These are phyloP conservation scores for Ilex paraguariensis DNA, from an alignment of 305 asterid genomes.

Conservation along the genomic window DNA sequence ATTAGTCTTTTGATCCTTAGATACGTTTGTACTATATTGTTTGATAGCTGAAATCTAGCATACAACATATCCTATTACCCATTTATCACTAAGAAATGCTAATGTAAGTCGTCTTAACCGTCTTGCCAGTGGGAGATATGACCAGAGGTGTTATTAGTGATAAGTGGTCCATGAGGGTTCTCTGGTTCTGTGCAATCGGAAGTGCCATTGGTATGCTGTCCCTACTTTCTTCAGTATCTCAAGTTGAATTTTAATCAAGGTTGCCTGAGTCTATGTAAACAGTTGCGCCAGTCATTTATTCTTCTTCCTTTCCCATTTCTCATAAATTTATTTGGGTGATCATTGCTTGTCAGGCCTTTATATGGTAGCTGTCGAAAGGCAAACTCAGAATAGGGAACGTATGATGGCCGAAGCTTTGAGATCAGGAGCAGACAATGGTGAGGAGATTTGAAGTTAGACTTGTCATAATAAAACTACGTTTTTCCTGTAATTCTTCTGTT, in stretches of 20 bases:
- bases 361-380: conserved; percentile 77
- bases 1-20: no score
- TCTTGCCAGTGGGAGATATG: conserved; percentile 31
- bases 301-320: not conserved
- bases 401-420: conserved; percentile 55
- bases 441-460: conserved; percentile 15
- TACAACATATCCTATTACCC: no score
- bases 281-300: not conserved
- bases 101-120: conserved; percentile 4
- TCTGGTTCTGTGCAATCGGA: conserved; percentile 82
- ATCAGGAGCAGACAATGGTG: conserved; percentile 33
- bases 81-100: no score
- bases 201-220: conserved; percentile 61
- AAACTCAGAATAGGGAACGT: conserved; percentile 57
- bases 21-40: no score
- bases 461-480: no score
- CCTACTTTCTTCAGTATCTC: no score
- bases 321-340: not conserved
- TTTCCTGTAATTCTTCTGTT: no score
- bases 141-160: conserved; percentile 74
- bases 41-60: no score
- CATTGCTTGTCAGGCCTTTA: conserved; percentile 38
- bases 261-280: not conserved
- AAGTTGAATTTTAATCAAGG: not conserved
- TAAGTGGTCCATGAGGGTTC: conserved; percentile 74